Evolutionary conservation across 208 protist species (phyloP), one percentile per base, ranked within the genome.

Genomic region (Wallacemonas rigidus): DNA sequence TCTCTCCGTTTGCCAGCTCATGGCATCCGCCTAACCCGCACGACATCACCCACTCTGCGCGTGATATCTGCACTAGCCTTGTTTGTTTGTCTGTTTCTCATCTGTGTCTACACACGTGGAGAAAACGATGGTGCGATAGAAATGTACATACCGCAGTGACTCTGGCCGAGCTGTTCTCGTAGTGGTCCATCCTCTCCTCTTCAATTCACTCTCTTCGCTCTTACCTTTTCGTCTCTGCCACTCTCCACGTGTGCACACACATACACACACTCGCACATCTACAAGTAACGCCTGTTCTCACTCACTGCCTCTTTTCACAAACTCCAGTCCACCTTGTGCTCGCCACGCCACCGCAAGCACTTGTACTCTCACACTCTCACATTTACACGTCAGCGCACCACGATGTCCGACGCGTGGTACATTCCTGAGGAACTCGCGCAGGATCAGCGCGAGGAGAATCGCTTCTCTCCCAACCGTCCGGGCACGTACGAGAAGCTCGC

Each of bases 341-440:
- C 26, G 26, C 26, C 26, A 26, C 26, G 26, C 26, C 26, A 26
- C 26, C 26, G 26, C 26, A 26, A 26, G 26, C 26, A 26, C 26
- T 26, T 26, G 26, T 26, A 26, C 9, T 36, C 3, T 15, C 40
- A 3, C 35, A 70, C 48, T 38, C 3, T 7, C 15, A 40, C 15
- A 43, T n/a, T 40, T 41, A 67, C 26, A 57, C 53, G 8, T 7
- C 26, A 7, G 26, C 11, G 6, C 53, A 57, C 15, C 11, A 75
- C 36, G 17, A 89, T 88, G 81, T 79, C 82, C 0, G 86, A 91
- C 40, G 83, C 72, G 60, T 91, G 89, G 86, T 83, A 82, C 56
- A 85, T 92, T 38, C 48, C 74, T 4, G 74, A 83, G 39, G 67
- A 81, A 50, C 53, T 94, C 17, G 56, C 43, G 9, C 60, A 65